Base-by-base conservation (phyloP, 805 yeast species). In the Zygotorulaspora sp. region DNA sequence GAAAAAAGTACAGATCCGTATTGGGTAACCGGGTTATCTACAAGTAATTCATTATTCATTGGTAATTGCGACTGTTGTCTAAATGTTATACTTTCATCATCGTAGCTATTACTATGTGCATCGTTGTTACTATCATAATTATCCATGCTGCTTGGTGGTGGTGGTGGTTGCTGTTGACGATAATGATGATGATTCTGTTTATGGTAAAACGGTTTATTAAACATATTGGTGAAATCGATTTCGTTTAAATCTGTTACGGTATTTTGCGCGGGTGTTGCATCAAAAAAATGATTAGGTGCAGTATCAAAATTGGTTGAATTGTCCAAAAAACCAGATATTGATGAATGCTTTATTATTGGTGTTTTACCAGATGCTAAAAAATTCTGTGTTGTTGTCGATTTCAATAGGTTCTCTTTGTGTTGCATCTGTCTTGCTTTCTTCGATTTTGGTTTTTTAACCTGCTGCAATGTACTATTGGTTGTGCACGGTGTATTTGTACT, bases 181-280 rank as follows among this genome's bases (percentile, higher is more conserved):
- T 16, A 20, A 28, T 21, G 40, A 28, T 24, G 43, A 23, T 30
- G 43, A 30, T 23, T 35, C n/a, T n/a, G n/a, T n/a, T n/a, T n/a
- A 8, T 44, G 47, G 14, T 52, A 45, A 2, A 48, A 30, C 3
- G 57, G 51, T 27, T 50, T 56, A 8, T 52, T 49, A 39, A 62
- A 62, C 6, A 61, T 45, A 18, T 58, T 53, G 6, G 65, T 62
- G 28, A 62, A 62, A 47, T 62, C 66, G 24, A 62, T 56, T 43
- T 62, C 66, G 38, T 62, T 50, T 16, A 55, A 33, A 20, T 49
- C 46, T 5, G 35, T 42, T 36, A 40, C 24, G 26, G 42, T 26
- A 18, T 38, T 36, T 6, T 27, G 27, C 13, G 46, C 15, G 4
- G 31, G 34, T 12, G 42, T n/a, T 14, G 28, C 17, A 5, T 40